A percentile compares a stretch with the other conserved stretches of the same genome.
These are phyloP conservation scores for Pittosporum tobira DNA, from an alignment of 129 eudicot genomes.

Conservation along the genomic window DNA sequence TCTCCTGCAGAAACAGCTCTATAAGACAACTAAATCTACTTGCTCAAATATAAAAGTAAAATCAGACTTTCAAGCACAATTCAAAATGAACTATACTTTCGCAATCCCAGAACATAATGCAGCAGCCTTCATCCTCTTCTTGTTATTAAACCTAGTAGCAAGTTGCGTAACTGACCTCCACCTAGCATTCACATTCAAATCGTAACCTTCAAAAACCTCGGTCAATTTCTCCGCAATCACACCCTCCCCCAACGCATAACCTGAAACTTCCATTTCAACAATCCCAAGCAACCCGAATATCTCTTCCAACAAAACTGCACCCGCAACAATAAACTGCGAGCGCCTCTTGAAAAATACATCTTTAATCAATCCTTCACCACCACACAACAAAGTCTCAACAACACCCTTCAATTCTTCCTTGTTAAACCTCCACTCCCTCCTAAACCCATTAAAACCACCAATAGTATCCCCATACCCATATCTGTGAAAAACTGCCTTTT, in stretches of 20 bases:
- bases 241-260: constrained; percentile 83
- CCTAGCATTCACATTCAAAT: constrained; percentile 58
- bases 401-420: constrained; percentile 51
- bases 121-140: constrained; percentile 67
- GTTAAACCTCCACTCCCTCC: constrained; percentile 66
- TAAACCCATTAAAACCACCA: constrained; percentile 30
- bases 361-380: constrained; percentile 26
- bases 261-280: constrained; percentile 68
- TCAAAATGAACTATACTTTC: constrained; percentile 27
- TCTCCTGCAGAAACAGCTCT: constrained; percentile 43
- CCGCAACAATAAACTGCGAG: constrained; percentile 65
- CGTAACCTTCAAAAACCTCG: constrained; percentile 38
- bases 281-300: constrained; percentile 54
- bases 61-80: background rate
- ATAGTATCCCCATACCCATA: constrained; percentile 28
- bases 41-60: background rate
- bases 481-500: constrained; percentile 48
- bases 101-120: constrained; percentile 48
- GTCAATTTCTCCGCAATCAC: constrained; percentile 64
- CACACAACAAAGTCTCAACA: constrained; percentile 35
- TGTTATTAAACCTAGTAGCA: constrained; percentile 67
- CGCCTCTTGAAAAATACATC: constrained; percentile 51
- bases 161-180: constrained; percentile 68
- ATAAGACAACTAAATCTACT: background rate
- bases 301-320: constrained; percentile 65